A percentile compares a stretch with the other conserved stretches of the same genome.
phyloP scores from a whole-genome alignment of 176 grass and related monocot genomes.

The Raddia guianensis region DNA sequence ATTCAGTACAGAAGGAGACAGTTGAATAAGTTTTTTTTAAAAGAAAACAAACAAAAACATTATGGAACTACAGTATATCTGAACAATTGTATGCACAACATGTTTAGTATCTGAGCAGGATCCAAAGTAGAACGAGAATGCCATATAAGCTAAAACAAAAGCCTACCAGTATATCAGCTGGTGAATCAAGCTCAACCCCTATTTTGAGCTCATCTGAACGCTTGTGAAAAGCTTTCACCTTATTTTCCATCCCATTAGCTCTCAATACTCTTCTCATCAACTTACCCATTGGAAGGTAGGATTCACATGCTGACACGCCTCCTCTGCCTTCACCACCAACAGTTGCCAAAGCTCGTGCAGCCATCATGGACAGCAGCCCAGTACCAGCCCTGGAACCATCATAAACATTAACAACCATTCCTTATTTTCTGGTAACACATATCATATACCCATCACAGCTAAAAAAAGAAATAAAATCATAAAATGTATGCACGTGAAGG shows the following conservation, averaged over 20 bases:
- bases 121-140: neutral
- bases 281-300: slow-evolving; percentile 95
- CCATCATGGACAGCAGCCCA: slow-evolving; percentile 93
- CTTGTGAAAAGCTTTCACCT: slow-evolving; percentile 70
- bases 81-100: neutral
- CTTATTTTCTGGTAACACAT: slow-evolving; percentile 11
- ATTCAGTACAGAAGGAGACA: neutral
- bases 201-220: slow-evolving; percentile 80
- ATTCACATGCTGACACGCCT: slow-evolving; percentile 71
- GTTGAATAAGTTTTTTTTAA: neutral
- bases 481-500: neutral
- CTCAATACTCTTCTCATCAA: slow-evolving; percentile 69
- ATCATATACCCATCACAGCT: neutral
- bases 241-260: slow-evolving; percentile 72
- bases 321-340: slow-evolving; percentile 48
- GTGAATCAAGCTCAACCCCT: slow-evolving; percentile 66
- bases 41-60: neutral
- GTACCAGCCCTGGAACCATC: slow-evolving; percentile 77
- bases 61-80: neutral
- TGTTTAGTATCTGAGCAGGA: neutral
- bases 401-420: slow-evolving; percentile 33
- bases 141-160: slow-evolving; percentile 6
- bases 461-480: neutral
- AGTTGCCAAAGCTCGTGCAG: slow-evolving; percentile 55
- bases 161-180: slow-evolving; percentile 68